Evolutionary conservation across 352 stramenopile genomes (phyloP), one percentile per base, ranked within the genome.

Genomic region (Phytopythium ostracodes): DNA sequence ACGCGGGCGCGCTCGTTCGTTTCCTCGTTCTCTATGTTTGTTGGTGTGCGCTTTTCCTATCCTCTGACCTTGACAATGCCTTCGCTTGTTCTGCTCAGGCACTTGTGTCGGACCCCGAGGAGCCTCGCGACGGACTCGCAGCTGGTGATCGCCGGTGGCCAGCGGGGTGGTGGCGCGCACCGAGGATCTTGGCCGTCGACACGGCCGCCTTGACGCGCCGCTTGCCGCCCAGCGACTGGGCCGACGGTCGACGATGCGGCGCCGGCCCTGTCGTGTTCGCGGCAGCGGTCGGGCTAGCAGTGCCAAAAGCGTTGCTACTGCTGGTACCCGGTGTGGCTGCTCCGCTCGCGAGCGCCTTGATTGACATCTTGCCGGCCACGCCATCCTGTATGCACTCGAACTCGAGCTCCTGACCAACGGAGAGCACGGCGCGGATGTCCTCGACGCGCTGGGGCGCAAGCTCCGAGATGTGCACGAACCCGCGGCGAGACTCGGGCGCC

Each of bases 391-490:
- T 82, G 56, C 87, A 94, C 63, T 81, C 73, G 58, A 91, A 86
- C 54, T 94, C 84, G 60, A 96, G 70, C 63, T 87, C 81, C 64
- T 96, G 80, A 46, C 81, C 84, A 44, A 84, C 69, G 25, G 82
- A 73, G 27, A 96, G 59, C 10, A 77, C 56, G 44, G 81, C 68
- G 49, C 80, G 72, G 49, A 93, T 93, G 63, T 89, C 83, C 25
- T 68, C 76, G 22, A 94, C 69, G 60, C 84, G 87, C 20, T 71
- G 60, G 53, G 77, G 68, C 3, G 86, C 70, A n/a, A 98, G 70
- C 70, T 99, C 91, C 36, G 89, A 97, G 56, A 98, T 91, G 81
- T 99, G 97, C 35, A 99, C 81, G 42, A 99, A 90, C 43, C 88
- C 97, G 35, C 96, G 86, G 58, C 98, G 84, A 29, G 77, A 73